Base-by-base conservation (phyloP, 768 basidiomycete species). In the Lactifluus pinguis region DNA sequence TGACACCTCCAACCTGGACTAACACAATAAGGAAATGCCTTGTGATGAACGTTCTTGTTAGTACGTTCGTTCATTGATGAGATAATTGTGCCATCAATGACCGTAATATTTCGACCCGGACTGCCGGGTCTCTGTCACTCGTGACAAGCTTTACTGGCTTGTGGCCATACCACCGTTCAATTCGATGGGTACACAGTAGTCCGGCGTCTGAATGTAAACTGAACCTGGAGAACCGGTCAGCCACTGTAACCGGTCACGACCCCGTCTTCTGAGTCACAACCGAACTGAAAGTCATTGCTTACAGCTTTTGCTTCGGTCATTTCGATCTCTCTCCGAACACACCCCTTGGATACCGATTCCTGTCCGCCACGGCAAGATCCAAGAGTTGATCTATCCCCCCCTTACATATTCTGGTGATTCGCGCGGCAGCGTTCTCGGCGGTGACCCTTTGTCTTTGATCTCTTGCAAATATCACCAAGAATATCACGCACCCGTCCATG, bases 1-100 rank as follows among this genome's bases (percentile, higher is more conserved):
- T 62, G 61, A 49, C 51, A 62, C 56, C 53, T 10, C 52, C 61
- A 57, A 62, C 61, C 61, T 62, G 56, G 48, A 17, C 61, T 62
- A 62, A 54, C 61, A 62, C 52, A 62, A 62, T 58, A 54, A 58
- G 61, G 57, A 54, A 62, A 62, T 48, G 52, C 42, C 19, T 44
- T 25, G 45, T 57, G 61, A 62, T 53, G 56, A n/a, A 47, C 21
- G 45, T 47, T 34, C 32, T 34, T 56, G 50, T 49, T 36, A 30
- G 49, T 55, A 21, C 9, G 29, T 49, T 53, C 21, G 38, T 41
- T 58, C 61, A 42, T 62, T 57, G 47, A 57, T 62, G 61, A 53
- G 52, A 49, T 54, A 53, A 19, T 53, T 57, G 45, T 38, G 61
- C 55, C 50, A 53, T 61, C 60, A 55, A 19, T 39, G 47, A 45